phyloP scores from a whole-genome alignment of 305 asterid genomes.

The Vinca major region DNA sequence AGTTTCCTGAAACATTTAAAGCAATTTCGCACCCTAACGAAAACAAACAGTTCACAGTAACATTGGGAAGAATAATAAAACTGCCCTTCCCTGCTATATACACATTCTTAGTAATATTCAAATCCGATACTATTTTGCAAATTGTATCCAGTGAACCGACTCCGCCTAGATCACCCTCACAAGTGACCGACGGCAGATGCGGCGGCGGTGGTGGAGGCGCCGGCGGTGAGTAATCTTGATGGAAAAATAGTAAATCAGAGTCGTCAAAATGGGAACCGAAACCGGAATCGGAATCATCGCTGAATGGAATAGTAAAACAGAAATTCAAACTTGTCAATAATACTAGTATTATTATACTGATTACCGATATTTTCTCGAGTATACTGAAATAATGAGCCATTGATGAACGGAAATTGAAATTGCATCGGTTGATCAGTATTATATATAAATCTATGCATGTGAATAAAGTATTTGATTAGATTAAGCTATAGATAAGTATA shows the following conservation, averaged over 20 bases:
- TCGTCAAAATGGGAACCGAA: too few species aligned
- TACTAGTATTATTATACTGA: too few species aligned
- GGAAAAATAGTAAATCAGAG: constrained; percentile 41
- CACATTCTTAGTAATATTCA: constrained; percentile 60
- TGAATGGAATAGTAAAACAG: constrained; percentile 1
- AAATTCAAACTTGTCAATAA: not conserved
- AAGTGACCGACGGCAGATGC: constrained; percentile 83
- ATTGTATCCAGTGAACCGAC: constrained; percentile 83
- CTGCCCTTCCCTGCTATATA: constrained; percentile 86
- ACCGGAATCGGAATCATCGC: constrained; percentile 20
- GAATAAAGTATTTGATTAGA: too few species aligned
- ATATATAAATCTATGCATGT: too few species aligned
- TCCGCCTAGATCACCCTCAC: constrained; percentile 86
- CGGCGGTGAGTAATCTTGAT: constrained; percentile 97
- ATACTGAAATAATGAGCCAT: too few species aligned
- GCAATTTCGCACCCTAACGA: constrained; percentile 64
- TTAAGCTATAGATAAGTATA: too few species aligned
- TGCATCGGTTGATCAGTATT: too few species aligned
- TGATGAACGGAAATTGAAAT: too few species aligned
- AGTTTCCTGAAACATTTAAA: constrained; percentile 65
- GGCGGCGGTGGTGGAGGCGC: constrained; percentile 99
- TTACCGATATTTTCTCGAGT: too few species aligned
- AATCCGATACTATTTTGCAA: constrained; percentile 59
- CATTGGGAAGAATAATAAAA: constrained; percentile 64
- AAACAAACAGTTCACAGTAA: constrained; percentile 52